These are phyloP conservation scores for Spongiforma sp. DNA, from an alignment of 1,284 basidiomycete genomes.

Conservation along the genomic window DNA sequence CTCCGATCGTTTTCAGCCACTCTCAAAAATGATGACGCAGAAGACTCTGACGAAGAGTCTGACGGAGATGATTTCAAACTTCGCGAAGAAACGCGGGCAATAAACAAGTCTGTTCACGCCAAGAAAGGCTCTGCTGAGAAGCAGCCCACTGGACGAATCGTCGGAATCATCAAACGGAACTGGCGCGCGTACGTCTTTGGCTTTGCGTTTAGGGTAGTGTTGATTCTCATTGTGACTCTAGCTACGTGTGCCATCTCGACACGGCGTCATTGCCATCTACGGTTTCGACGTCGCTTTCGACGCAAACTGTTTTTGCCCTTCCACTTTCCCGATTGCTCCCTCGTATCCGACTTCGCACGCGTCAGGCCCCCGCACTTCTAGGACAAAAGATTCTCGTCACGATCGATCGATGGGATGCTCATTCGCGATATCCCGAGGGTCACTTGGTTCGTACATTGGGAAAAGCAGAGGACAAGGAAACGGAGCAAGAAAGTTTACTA, in stretches of 20 bases:
- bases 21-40: slow-evolving; percentile 90
- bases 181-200: slow-evolving; percentile 82
- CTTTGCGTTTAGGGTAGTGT: not conserved
- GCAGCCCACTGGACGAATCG: slow-evolving; percentile 92
- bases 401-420: slow-evolving; percentile 92
- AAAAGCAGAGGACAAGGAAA: slow-evolving; percentile 92
- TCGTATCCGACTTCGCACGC: slow-evolving; percentile 92
- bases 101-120: not conserved
- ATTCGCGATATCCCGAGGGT: slow-evolving; percentile 93
- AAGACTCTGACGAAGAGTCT: slow-evolving; percentile 65
- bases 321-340: slow-evolving; percentile 93
- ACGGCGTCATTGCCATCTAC: slow-evolving; percentile 70
- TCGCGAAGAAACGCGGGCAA: slow-evolving; percentile 52
- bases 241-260: slow-evolving; percentile 1
- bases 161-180: slow-evolving; percentile 94
- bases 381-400: slow-evolving; percentile 97
- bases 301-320: slow-evolving; percentile 94
- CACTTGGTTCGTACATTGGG: slow-evolving; percentile 97
- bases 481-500: slow-evolving; percentile 94
- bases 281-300: slow-evolving; percentile 80
- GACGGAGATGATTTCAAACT: slow-evolving; percentile 51
- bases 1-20: slow-evolving; percentile 56
- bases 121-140: slow-evolving; percentile 48
- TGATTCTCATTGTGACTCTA: slow-evolving; percentile 12
- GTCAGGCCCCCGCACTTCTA: slow-evolving; percentile 89